Percentiles rank a stretch among this genome's conserved stretches.
phyloP scores from a whole-genome alignment of 169 alveolate genomes.

The Fabrea salina region DNA sequence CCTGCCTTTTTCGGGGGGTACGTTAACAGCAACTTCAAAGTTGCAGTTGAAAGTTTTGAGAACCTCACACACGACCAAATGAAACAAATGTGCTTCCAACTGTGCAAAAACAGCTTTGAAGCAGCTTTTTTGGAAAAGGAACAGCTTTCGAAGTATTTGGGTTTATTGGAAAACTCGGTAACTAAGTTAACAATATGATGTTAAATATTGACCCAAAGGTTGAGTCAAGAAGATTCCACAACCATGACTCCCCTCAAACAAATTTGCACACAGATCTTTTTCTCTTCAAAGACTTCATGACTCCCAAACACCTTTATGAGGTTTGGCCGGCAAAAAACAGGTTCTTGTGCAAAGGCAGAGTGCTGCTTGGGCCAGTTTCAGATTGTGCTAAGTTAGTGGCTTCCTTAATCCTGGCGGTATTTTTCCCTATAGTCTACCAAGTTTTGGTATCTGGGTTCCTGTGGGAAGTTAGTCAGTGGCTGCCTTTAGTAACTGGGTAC shows the following conservation, averaged over 20 bases:
- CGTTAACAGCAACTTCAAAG: slow-evolving; percentile 29
- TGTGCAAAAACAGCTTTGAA: not conserved
- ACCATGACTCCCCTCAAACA: no score
- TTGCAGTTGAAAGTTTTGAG: not conserved
- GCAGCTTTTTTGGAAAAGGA: not conserved
- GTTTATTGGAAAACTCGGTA: no score
- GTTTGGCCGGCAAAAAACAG: slow-evolving; percentile 32
- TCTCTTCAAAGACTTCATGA: no score
- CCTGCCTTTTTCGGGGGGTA: slow-evolving; percentile 49
- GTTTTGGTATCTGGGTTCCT: not conserved
- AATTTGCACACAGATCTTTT: no score
- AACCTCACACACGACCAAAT: not conserved
- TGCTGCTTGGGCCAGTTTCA: slow-evolving; percentile 14
- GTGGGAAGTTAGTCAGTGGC: not conserved
- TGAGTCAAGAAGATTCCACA: no score
- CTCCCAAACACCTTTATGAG: not conserved
- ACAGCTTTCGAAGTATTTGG: no score
- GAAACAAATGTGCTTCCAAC: not conserved
- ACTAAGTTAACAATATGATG: no score
- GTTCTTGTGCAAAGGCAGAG: slow-evolving; percentile 20
- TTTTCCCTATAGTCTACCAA: not conserved
- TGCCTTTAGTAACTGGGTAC: not conserved
- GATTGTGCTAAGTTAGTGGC: not conserved
- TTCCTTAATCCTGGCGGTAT: not conserved
- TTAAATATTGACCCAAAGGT: no score